These are phyloP conservation scores for Yamadazyma mexicana DNA, from an alignment of 1,139 yeast genomes.

Conservation along the genomic window DNA sequence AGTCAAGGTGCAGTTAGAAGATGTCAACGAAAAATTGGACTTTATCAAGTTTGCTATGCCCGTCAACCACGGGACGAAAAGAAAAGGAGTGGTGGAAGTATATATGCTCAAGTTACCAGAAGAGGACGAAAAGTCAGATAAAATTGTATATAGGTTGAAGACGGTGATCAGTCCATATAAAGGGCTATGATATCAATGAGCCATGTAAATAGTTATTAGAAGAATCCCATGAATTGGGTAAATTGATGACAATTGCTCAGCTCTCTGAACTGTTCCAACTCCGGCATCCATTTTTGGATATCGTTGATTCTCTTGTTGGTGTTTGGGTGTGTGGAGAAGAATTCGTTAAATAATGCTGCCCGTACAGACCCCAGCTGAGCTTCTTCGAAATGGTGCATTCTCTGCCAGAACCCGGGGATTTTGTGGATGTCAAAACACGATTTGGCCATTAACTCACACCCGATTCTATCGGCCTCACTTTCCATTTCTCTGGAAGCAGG, in stretches of 20 bases:
- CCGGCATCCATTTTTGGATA: constrained; percentile 71
- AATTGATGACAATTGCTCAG: constrained; percentile 26
- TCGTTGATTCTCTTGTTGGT: constrained; percentile 68
- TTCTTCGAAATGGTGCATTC: constrained; percentile 69
- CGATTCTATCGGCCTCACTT: constrained; percentile 93
- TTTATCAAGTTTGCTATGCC: constrained; percentile 40
- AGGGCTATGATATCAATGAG: constrained; percentile 1
- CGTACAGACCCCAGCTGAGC: constrained; percentile 16
- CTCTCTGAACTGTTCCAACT: constrained; percentile 51
- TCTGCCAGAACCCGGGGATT: constrained; percentile 75
- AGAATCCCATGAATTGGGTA: constrained; percentile 12
- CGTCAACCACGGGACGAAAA: constrained; percentile 20
- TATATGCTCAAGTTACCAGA: constrained; percentile 26
- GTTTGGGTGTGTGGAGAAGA: constrained; percentile 91
- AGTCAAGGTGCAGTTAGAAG: constrained; percentile 9
- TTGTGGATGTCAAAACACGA: constrained; percentile 82
- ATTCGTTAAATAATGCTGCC: constrained; percentile 46
- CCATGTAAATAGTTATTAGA: constrained; percentile 6
- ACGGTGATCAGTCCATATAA: constrained; percentile 28
- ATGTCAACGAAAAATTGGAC: constrained; percentile 11
- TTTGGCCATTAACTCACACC: constrained; percentile 84
- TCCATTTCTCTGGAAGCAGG: constrained; percentile 94
- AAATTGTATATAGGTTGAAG: constrained; percentile 9
- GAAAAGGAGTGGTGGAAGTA: constrained; percentile 36
- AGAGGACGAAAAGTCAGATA: constrained; percentile 8